phyloP scores from a whole-genome alignment of 306 rosid genomes.

The Cicer arietinum region DNA sequence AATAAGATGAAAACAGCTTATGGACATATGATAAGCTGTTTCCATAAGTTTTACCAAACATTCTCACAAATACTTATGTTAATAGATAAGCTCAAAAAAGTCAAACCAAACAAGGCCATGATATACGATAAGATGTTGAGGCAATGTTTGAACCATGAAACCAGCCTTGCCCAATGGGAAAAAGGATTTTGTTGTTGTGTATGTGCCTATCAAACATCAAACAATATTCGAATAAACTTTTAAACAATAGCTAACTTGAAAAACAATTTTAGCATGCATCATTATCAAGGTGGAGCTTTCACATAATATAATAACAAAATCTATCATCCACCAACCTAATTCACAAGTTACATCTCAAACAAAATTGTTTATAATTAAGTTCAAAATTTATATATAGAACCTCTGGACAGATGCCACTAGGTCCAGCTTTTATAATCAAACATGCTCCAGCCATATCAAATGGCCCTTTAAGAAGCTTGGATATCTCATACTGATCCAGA shows the following conservation, averaged over 20 bases:
- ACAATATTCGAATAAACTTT: conserved; percentile 5
- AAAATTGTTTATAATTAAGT: conserved; percentile 24
- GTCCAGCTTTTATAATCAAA: conserved; percentile 64
- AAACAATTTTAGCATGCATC: conserved; percentile 26
- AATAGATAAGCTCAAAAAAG: neutral
- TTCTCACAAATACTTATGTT: no score
- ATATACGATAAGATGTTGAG: neutral
- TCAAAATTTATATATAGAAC: conserved; percentile 53
- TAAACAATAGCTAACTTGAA: conserved; percentile 19
- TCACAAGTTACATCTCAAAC: conserved; percentile 31
- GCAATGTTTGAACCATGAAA: neutral
- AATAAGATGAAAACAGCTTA: no score
- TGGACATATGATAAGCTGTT: no score
- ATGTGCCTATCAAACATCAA: neutral
- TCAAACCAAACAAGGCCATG: neutral
- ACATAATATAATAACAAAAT: conserved; percentile 12
- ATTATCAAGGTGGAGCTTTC: conserved; percentile 11
- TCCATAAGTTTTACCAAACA: no score
- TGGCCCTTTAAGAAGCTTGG: conserved; percentile 81
- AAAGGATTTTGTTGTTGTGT: neutral
- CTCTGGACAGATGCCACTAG: conserved; percentile 56
- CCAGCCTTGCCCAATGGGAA: neutral
- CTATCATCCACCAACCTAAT: conserved; percentile 2
- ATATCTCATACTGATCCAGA: conserved; percentile 75
- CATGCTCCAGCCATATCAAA: conserved; percentile 84